Evolutionary conservation across 192 early-diverging fungal species (phyloP).

Genomic region (Linnemannia schmuckeri): DNA sequence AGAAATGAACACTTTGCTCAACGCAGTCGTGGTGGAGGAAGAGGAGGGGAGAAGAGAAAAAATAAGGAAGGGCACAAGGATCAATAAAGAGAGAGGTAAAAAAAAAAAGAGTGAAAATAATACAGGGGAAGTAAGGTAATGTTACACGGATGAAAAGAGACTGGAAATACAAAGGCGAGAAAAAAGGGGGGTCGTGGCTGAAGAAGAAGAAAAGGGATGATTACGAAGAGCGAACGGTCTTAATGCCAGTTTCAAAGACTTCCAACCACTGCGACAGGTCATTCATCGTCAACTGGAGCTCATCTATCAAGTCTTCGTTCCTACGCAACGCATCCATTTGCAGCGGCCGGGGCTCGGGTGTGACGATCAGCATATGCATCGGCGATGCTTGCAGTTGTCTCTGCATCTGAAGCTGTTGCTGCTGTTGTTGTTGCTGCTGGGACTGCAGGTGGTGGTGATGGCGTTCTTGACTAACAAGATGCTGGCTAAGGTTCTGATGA

Average conservation of each 20-base stretch:
- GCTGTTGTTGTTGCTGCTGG: background rate
- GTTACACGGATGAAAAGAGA: background rate
- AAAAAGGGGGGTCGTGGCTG: background rate
- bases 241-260: slow-evolving; percentile 61
- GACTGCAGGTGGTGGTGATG: slow-evolving; percentile 29
- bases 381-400: slow-evolving; percentile 17
- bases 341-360: slow-evolving; percentile 54
- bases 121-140: background rate
- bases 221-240: slow-evolving; percentile 31
- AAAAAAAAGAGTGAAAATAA: background rate
- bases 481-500: slow-evolving; percentile 26
- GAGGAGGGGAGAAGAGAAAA: background rate
- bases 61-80: background rate
- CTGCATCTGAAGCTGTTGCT: slow-evolving; percentile 12
- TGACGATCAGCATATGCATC: slow-evolving; percentile 40
- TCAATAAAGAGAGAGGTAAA: background rate
- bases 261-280: slow-evolving; percentile 61
- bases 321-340: slow-evolving; percentile 60
- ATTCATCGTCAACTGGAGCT: slow-evolving; percentile 53
- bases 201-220: background rate
- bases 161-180: slow-evolving; percentile 1
- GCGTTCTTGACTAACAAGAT: slow-evolving; percentile 25
- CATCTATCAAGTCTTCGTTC: slow-evolving; percentile 57
- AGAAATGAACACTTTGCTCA: background rate
- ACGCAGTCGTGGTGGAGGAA: background rate